Percentiles rank a stretch among this genome's conserved stretches.
Evolutionary conservation across 139 green algal genomes (phyloP).

Genomic region (Micractinium sp.): DNA sequence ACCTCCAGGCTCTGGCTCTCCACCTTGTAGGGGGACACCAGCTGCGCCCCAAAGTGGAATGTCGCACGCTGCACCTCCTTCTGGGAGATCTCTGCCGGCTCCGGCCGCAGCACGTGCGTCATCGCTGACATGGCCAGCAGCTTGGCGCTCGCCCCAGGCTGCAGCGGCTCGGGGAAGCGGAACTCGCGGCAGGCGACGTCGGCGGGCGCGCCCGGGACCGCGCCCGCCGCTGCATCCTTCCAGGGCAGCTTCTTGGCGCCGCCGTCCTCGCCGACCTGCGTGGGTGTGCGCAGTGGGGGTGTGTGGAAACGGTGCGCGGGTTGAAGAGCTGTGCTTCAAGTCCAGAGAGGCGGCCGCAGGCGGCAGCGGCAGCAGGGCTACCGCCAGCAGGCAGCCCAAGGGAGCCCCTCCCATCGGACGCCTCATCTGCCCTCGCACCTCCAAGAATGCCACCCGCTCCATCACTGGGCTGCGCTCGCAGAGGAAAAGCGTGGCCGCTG

Average conservation of each 20-base stretch:
- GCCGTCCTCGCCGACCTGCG: neutral
- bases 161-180: slow-evolving; percentile 36
- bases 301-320: neutral
- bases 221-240: neutral
- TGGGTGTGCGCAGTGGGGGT: neutral
- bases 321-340: neutral
- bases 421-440: neutral
- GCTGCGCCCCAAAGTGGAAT: slow-evolving; percentile 62
- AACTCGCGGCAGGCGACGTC: slow-evolving; percentile 55
- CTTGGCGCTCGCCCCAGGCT: neutral
- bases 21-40: slow-evolving; percentile 73
- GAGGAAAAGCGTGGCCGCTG: neutral
- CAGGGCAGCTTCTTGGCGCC: slow-evolving; percentile 7
- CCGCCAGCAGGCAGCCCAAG: neutral
- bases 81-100: slow-evolving; percentile 72
- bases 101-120: slow-evolving; percentile 61
- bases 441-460: neutral
- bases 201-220: slow-evolving; percentile 33
- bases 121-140: slow-evolving; percentile 48
- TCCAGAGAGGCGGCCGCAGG: neutral
- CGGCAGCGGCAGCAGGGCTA: neutral
- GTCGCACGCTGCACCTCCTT: slow-evolving; percentile 78
- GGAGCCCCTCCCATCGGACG: too few relatives aligned
- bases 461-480: slow-evolving; percentile 1
- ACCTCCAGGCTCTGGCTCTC: slow-evolving; percentile 63